Percentiles rank a stretch among this genome's conserved stretches.
Conservation (phyloP, 2,329 filamentous ascomycete species). For the Amphichorda felina region DNA sequence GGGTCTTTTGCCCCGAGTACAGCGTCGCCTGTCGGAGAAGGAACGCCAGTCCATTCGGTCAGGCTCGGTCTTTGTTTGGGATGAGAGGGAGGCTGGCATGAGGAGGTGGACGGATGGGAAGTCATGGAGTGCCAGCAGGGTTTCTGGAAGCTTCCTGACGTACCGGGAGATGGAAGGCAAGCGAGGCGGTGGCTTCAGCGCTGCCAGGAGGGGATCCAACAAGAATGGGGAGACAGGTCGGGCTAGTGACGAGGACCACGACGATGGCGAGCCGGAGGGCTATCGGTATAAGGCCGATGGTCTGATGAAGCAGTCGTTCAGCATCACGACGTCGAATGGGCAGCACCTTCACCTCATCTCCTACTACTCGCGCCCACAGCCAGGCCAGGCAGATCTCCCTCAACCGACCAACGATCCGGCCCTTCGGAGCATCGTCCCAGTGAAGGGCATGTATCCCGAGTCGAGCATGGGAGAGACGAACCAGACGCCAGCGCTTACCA, state of each 20-base stretch:
- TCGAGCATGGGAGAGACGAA: slow-evolving; percentile 81
- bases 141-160: slow-evolving; percentile 93
- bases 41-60: slow-evolving; percentile 93
- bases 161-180: slow-evolving; percentile 99
- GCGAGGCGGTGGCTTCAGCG: slow-evolving; percentile 66
- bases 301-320: slow-evolving; percentile 99
- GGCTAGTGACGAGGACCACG: slow-evolving; percentile 74
- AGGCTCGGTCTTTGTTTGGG: slow-evolving; percentile 99
- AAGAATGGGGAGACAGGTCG: slow-evolving; percentile 78
- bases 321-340: slow-evolving; percentile 80
- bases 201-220: slow-evolving; percentile 43
- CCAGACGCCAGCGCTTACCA: slow-evolving; percentile 68
- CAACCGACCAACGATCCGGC: slow-evolving; percentile 73
- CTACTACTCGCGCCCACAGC: slow-evolving; percentile 78
- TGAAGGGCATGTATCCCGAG: slow-evolving; percentile 95
- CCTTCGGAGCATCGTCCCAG: slow-evolving; percentile 71
- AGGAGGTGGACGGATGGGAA: slow-evolving; percentile 97
- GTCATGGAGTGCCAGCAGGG: slow-evolving; percentile 95
- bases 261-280: slow-evolving; percentile 76
- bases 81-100: slow-evolving; percentile 97
- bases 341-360: slow-evolving; percentile 96
- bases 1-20: slow-evolving; percentile 80
- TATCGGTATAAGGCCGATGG: slow-evolving; percentile 94
- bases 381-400: slow-evolving; percentile 58
- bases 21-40: slow-evolving; percentile 88